phyloP scores from a whole-genome alignment of 768 basidiomycete genomes.

The Amanita thiersii region DNA sequence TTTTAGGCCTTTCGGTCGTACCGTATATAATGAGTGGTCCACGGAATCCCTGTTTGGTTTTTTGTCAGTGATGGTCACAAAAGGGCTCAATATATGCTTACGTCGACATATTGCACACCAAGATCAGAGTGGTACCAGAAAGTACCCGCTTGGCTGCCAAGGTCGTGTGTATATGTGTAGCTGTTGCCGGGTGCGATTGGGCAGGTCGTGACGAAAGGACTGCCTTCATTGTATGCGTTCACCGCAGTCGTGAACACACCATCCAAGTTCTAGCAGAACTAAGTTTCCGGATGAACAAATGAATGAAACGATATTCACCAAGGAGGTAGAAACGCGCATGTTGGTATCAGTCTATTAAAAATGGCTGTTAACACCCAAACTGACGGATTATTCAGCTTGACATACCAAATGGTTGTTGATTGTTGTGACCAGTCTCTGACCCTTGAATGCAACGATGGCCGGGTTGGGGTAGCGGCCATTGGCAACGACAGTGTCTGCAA shows the following conservation, averaged over 20 bases:
- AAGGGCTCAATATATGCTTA: slow-evolving; percentile 8
- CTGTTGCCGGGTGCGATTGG: slow-evolving; percentile 30
- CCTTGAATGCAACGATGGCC: slow-evolving; percentile 33
- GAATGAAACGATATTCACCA: slow-evolving; percentile 13
- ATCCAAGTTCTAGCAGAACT: slow-evolving; percentile 17
- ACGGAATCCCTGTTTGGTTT: slow-evolving; percentile 19
- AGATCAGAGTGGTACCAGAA: too few relatives aligned
- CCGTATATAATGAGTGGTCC: slow-evolving; percentile 27
- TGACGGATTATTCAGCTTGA: neutral
- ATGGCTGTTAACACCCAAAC: neutral
- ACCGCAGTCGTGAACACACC: slow-evolving; percentile 18
- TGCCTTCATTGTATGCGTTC: slow-evolving; percentile 23
- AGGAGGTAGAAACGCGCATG: slow-evolving; percentile 22
- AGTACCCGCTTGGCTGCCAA: too few relatives aligned
- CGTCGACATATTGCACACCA: slow-evolving; percentile 22
- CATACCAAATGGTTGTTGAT: slow-evolving; percentile 31
- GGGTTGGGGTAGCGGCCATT: slow-evolving; percentile 36
- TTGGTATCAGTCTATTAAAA: slow-evolving; percentile 22
- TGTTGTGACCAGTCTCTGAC: slow-evolving; percentile 31
- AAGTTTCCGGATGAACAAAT: neutral
- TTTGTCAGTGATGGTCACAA: neutral
- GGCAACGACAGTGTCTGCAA: slow-evolving; percentile 15
- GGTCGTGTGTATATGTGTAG: too few relatives aligned
- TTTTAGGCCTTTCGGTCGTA: too few relatives aligned
- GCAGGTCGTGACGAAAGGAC: slow-evolving; percentile 35